Conservation (phyloP, 192 early-diverging fungal species). For the Funneliformis geosporum region DNA sequence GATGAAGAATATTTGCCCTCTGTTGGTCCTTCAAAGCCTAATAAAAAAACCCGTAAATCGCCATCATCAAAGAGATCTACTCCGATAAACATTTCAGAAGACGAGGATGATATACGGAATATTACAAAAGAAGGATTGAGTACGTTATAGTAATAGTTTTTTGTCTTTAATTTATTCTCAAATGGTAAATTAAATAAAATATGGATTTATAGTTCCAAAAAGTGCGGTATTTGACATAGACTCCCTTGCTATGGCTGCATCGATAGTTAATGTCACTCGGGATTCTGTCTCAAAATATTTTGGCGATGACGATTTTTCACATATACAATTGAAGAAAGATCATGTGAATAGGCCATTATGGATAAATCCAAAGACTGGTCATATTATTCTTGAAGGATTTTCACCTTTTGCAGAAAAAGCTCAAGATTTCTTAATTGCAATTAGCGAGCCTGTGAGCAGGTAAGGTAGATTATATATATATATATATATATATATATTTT, state of each 20-base stretch:
- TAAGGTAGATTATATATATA: too few relatives aligned
- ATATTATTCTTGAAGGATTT: conserved; percentile 95
- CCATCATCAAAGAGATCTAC: neutral
- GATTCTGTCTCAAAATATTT: conserved; percentile 66
- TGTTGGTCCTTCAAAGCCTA: neutral
- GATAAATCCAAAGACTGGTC: conserved; percentile 77
- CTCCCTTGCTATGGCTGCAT: neutral
- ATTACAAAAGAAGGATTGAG: neutral
- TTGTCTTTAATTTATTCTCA: neutral
- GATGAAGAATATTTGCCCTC: neutral
- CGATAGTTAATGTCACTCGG: conserved; percentile 1
- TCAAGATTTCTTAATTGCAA: conserved; percentile 92
- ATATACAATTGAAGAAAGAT: conserved; percentile 83
- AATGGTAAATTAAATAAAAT: neutral
- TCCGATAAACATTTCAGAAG: conserved; percentile 7
- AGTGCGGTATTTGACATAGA: conserved; percentile 42
- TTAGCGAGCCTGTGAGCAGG: conserved; percentile 92
- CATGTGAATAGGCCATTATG: conserved; percentile 88
- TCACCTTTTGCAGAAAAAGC: conserved; percentile 95
- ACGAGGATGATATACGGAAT: conserved; percentile 5
- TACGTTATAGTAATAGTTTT: neutral
- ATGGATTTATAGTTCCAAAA: conserved; percentile 38
- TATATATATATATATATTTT: too few relatives aligned
- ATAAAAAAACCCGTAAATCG: neutral
- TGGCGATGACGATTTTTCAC: conserved; percentile 72